Conservation (phyloP, 2,329 filamentous ascomycete species). For the Passalora sequoiae region DNA sequence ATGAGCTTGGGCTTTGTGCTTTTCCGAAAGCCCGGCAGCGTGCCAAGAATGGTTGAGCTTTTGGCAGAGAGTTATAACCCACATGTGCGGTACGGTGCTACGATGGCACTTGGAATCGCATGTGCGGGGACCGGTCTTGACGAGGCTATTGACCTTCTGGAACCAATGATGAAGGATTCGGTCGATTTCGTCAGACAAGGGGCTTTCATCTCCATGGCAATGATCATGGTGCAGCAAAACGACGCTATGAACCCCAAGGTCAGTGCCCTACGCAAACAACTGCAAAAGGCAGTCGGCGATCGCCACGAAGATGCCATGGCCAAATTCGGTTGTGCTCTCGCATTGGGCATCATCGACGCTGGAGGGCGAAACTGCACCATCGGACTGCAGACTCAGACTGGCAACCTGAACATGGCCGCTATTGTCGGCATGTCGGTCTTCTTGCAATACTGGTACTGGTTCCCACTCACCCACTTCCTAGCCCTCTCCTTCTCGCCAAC, state of each 20-base stretch:
- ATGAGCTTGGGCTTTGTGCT: slow-evolving; percentile 98
- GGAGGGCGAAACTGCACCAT: slow-evolving; percentile 98
- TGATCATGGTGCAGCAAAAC: slow-evolving; percentile 99
- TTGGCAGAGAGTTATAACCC: slow-evolving; percentile 98
- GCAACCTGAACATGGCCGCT: slow-evolving; percentile 96
- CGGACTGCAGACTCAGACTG: slow-evolving; percentile 92
- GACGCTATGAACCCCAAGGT: slow-evolving; percentile 99
- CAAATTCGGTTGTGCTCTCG: slow-evolving; percentile 92
- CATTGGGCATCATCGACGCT: slow-evolving; percentile 94
- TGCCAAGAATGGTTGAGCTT: slow-evolving; percentile 97
- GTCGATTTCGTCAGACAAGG: slow-evolving; percentile 98
- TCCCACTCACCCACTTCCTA: slow-evolving; percentile 96
- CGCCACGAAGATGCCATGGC: slow-evolving; percentile 99
- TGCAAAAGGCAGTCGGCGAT: slow-evolving; percentile 90
- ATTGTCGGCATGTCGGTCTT: slow-evolving; percentile 98
- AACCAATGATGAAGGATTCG: slow-evolving; percentile 99
- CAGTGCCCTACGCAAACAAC: slow-evolving; percentile 78
- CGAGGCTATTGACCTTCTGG: slow-evolving; percentile 91
- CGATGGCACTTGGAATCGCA: slow-evolving; percentile 96
- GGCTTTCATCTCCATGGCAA: slow-evolving; percentile 85
- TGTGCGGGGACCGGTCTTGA: slow-evolving; percentile 94
- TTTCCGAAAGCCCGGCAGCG: slow-evolving; percentile 94
- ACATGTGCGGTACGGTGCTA: slow-evolving; percentile 93
- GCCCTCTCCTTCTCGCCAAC: slow-evolving; percentile 96
- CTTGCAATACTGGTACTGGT: slow-evolving; percentile 99